These are phyloP conservation scores for Brettanomyces naardenensis DNA, from an alignment of 805 yeast species.

Conservation along the genomic window DNA sequence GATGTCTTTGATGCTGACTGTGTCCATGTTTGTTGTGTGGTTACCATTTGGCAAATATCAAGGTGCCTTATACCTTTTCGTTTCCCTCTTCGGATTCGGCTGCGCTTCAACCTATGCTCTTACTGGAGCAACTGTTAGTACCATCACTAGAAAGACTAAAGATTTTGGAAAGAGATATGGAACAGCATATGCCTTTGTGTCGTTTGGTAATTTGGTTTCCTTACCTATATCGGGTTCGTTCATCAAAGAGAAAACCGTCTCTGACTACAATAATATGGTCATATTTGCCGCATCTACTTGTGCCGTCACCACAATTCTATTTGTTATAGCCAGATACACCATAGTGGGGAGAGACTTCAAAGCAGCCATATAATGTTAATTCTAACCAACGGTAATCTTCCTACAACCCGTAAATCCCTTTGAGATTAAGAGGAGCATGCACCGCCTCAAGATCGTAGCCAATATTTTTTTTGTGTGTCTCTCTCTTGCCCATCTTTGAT, in stretches of 20 bases:
- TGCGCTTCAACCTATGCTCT: constrained; percentile 53
- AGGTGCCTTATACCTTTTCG: constrained; percentile 40
- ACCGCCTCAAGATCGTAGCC: no score
- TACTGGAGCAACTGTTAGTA: constrained; percentile 56
- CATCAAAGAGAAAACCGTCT: constrained; percentile 25
- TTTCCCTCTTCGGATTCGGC: constrained; percentile 47
- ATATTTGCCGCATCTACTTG: constrained; percentile 21
- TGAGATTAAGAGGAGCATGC: no score
- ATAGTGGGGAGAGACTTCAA: constrained; percentile 35
- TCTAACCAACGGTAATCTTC: constrained; percentile 9
- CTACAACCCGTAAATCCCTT: no score
- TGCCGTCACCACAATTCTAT: constrained; percentile 28
- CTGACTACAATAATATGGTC: constrained; percentile 29
- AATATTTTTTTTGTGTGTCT: background rate
- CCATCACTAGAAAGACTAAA: constrained; percentile 41
- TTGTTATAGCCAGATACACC: constrained; percentile 35
- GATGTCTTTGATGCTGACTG: constrained; percentile 38
- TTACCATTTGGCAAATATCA: constrained; percentile 46
- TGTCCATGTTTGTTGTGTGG: constrained; percentile 51
- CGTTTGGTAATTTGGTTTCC: constrained; percentile 39
- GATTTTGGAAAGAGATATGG: constrained; percentile 68
- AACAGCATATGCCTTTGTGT: constrained; percentile 51
- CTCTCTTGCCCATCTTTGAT: no score
- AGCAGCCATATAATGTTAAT: constrained; percentile 7
- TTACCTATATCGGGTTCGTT: constrained; percentile 38